Percentiles rank a stretch among this genome's conserved stretches.
These are phyloP conservation scores for Beta lomatogona DNA, from an alignment of 179 eudicot genomes.

Conservation along the genomic window DNA sequence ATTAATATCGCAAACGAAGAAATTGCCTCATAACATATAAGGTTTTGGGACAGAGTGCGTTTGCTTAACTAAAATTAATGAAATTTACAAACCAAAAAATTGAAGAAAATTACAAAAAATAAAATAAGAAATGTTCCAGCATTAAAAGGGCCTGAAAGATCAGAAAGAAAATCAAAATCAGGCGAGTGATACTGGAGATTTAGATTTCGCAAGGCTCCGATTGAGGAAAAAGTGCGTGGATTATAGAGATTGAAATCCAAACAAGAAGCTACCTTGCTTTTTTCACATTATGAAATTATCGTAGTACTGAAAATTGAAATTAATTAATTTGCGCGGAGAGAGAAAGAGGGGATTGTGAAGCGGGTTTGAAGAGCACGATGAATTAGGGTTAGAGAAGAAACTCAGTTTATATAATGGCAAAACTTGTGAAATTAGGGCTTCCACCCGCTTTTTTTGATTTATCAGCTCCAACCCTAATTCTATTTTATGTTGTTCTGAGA, in stretches of 20 bases:
- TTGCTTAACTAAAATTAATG: conserved; percentile 29
- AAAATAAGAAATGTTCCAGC: conserved; percentile 33
- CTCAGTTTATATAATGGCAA: neutral
- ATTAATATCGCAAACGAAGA: conserved; percentile 68
- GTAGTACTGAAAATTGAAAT: neutral
- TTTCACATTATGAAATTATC: too few species aligned
- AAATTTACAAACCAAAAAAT: neutral
- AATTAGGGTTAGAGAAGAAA: neutral
- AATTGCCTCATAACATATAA: conserved; percentile 68
- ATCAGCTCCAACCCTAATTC: neutral
- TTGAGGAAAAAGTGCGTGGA: conserved; percentile 41
- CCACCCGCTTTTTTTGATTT: neutral
- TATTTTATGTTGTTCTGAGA: neutral
- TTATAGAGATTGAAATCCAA: conserved; percentile 34
- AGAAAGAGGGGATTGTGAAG: neutral
- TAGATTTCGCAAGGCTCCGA: conserved; percentile 43
- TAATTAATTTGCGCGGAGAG: neutral
- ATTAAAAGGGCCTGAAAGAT: conserved; percentile 55
- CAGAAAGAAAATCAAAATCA: conserved; percentile 44
- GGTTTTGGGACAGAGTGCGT: conserved; percentile 81
- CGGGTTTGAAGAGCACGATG: neutral
- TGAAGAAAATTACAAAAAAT: too few species aligned
- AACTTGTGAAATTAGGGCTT: neutral
- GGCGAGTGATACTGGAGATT: conserved; percentile 62
- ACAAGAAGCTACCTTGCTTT: conserved; percentile 63